Conservation (phyloP, 2,329 filamentous ascomycete genomes). For the Graphilbum ipis-grandicollis region DNA sequence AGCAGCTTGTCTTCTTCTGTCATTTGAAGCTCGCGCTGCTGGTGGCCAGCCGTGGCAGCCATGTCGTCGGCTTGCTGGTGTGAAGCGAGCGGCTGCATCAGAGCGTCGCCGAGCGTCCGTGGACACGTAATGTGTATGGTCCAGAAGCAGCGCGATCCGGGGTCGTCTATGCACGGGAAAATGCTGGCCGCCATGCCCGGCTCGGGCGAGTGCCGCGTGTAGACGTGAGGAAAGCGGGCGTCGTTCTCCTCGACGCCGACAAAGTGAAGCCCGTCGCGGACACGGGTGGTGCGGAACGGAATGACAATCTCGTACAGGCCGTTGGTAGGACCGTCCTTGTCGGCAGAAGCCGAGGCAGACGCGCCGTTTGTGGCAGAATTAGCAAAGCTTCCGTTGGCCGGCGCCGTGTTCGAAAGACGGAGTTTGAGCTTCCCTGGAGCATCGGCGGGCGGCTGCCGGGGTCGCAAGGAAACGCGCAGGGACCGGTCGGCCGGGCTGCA, state of each 20-base stretch:
- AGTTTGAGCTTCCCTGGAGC: background rate
- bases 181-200: constrained; percentile 69
- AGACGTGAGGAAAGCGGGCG: constrained; percentile 74
- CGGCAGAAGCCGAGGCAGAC: background rate
- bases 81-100: constrained; percentile 29
- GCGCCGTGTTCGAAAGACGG: background rate
- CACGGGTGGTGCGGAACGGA: constrained; percentile 58
- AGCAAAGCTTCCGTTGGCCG: no score
- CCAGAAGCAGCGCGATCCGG: constrained; percentile 60
- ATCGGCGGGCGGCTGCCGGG: constrained; percentile 10
- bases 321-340: constrained; percentile 4
- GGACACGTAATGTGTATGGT: constrained; percentile 76
- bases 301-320: constrained; percentile 32
- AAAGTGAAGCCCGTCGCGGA: constrained; percentile 81
- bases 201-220: constrained; percentile 65
- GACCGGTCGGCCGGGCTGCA: constrained; percentile 39
- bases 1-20: constrained; percentile 69
- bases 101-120: constrained; percentile 66
- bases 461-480: constrained; percentile 22
- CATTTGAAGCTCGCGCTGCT: constrained; percentile 19
- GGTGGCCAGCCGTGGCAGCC: background rate
- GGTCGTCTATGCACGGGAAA: constrained; percentile 86
- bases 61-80: constrained; percentile 15
- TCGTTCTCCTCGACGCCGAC: constrained; percentile 71
- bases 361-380: no score